Percentiles rank a stretch among this genome's conserved stretches.
Conservation (phyloP, 2,329 filamentous ascomycete genomes). For the Ceratocystis albifundus region DNA sequence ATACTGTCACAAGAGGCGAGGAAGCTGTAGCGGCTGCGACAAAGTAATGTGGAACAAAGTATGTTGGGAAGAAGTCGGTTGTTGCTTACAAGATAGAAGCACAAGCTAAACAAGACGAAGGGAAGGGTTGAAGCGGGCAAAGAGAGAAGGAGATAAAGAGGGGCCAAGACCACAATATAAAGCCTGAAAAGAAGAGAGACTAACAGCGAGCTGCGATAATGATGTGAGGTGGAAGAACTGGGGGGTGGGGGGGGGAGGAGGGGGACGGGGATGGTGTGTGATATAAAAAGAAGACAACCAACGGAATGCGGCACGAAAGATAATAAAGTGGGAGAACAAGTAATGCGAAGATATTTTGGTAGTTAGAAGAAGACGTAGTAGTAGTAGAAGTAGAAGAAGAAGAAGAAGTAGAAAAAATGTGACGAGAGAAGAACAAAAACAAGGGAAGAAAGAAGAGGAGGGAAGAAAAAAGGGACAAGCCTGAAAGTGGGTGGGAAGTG, state of each 20-base stretch:
- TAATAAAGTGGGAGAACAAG: background rate
- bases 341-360: slow-evolving; percentile 11
- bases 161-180: slow-evolving; percentile 13
- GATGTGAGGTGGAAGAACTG: slow-evolving; percentile 4
- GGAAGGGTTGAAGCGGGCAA: slow-evolving; percentile 6
- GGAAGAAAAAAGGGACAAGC: background rate
- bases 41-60: slow-evolving; percentile 1
- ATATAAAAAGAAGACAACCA: slow-evolving; percentile 7
- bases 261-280: background rate
- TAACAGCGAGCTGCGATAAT: slow-evolving; percentile 8
- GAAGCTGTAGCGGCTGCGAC: background rate
- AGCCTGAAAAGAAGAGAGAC: background rate
- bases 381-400: background rate
- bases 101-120: background rate
- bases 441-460: background rate
- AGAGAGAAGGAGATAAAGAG: background rate
- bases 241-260: background rate
- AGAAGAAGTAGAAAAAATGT: background rate
- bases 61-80: background rate
- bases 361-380: background rate
- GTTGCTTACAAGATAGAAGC: slow-evolving; percentile 1
- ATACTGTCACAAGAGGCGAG: background rate
- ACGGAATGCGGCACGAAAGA: slow-evolving; percentile 2
- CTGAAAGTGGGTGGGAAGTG: background rate
- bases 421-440: background rate